Percentiles rank a stretch among this genome's conserved stretches.
Evolutionary conservation across 352 stramenopile genomes (phyloP).

Genomic region (Phytophthora parvispora): DNA sequence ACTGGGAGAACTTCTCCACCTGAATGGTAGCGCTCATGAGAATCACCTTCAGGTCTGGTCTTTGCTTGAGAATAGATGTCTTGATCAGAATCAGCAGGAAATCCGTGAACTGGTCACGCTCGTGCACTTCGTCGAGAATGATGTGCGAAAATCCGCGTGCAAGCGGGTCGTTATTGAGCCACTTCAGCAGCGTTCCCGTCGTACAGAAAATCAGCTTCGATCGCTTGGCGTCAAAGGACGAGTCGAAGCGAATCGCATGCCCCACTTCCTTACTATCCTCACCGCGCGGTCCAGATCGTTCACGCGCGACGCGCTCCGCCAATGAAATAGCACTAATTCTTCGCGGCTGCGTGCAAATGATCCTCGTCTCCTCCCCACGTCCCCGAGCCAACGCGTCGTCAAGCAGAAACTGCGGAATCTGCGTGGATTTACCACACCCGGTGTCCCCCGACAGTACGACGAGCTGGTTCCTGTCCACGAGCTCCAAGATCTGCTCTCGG

Average conservation of each 20-base stretch:
- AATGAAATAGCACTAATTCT: conserved; percentile 94
- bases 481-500: conserved; percentile 70
- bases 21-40: conserved; percentile 98
- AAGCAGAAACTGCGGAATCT: conserved; percentile 95
- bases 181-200: conserved; percentile 94
- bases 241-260: conserved; percentile 95
- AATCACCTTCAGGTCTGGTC: conserved; percentile 92
- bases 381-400: conserved; percentile 82
- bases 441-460: conserved; percentile 96
- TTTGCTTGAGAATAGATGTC: conserved; percentile 84
- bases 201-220: conserved; percentile 98
- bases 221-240: conserved; percentile 67
- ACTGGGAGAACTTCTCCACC: conserved; percentile 93
- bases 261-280: conserved; percentile 81
- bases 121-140: conserved; percentile 98
- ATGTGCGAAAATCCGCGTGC: conserved; percentile 92
- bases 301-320: conserved; percentile 86
- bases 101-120: conserved; percentile 96
- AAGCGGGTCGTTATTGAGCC: conserved; percentile 81
- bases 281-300: conserved; percentile 52
- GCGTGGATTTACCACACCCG: conserved; percentile 95
- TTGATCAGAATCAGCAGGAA: conserved; percentile 97
- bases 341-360: conserved; percentile 96
- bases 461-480: conserved; percentile 84
- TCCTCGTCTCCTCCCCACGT: conserved; percentile 66